Conservation (phyloP, 2,329 filamentous ascomycete genomes). For the Tolypocladium cylindrosporum region DNA sequence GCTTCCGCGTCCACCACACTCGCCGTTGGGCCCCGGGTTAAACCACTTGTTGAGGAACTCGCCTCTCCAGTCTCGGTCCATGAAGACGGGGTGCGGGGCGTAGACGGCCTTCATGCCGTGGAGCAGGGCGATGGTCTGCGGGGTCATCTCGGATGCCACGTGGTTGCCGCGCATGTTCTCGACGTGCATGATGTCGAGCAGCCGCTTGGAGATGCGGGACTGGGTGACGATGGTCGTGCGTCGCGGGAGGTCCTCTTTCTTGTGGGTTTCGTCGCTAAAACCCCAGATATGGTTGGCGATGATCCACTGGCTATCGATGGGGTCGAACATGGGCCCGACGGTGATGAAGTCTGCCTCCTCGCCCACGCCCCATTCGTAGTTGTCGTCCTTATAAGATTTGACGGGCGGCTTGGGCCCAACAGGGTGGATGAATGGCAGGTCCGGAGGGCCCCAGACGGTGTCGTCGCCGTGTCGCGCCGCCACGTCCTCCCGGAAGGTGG, state of each 20-base stretch:
- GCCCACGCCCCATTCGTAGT: slow-evolving; percentile 66
- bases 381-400: slow-evolving; percentile 46
- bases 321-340: slow-evolving; percentile 72
- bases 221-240: slow-evolving; percentile 72
- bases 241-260: slow-evolving; percentile 50
- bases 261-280: slow-evolving; percentile 42
- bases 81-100: slow-evolving; percentile 69
- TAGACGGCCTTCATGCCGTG: slow-evolving; percentile 73
- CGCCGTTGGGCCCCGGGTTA: slow-evolving; percentile 46
- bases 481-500: slow-evolving; percentile 56
- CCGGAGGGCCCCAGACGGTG: slow-evolving; percentile 57
- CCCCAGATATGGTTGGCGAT: slow-evolving; percentile 59
- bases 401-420: slow-evolving; percentile 55
- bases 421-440: slow-evolving; percentile 49
- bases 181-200: slow-evolving; percentile 68
- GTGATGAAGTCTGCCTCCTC: slow-evolving; percentile 67
- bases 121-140: slow-evolving; percentile 61
- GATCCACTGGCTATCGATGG: slow-evolving; percentile 62
- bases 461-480: slow-evolving; percentile 40
- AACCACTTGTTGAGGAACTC: slow-evolving; percentile 46
- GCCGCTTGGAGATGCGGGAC: slow-evolving; percentile 58
- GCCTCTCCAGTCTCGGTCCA: slow-evolving; percentile 61
- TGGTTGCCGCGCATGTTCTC: slow-evolving; percentile 66
- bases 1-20: slow-evolving; percentile 42
- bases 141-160: slow-evolving; percentile 73